Base-by-base conservation (phyloP, 768 basidiomycete genomes). In the Tricholoma flavovirens region DNA sequence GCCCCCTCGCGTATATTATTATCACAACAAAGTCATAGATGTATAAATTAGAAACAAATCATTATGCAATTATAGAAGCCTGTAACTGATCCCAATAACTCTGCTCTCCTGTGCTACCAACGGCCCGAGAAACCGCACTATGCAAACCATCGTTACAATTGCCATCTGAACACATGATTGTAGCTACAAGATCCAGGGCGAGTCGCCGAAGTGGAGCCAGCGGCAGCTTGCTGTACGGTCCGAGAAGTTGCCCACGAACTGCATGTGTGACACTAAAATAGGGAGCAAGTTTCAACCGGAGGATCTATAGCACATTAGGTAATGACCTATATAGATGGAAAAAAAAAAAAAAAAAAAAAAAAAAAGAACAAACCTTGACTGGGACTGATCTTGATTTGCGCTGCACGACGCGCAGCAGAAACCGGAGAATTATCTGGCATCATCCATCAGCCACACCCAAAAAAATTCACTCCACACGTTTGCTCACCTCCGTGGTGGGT, bases 221-320 rank as follows among this genome's bases (percentile, higher is more conserved):
- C 12, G 82, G 78, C n/a, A 97, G 72, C 66, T 82, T 88, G 52
- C 73, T 69, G 71, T 85, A 98, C 21, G 95, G 95, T 0, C 95
- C 96, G 14, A 74, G 71, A 30, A 94, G 65, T 54, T 76, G 73
- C 8, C 93, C 94, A 49, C 85, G 87, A 26, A 73, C 73, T n/a
- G 90, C 77, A 67, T 97, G 93, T 9, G 71, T 73, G 45, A 95
- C 77, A 64, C 75, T 77, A 72, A 97, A 98, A 72, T 84, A 97
- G 17, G 93, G 93, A 9, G 79, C 71, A 6, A 96, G 74, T 21
- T 87, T 83, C 15, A 82, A 76, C 56, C 77, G 75, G 49, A 93
- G 69, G 45, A 74, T 68, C 85, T 86, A 30, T 45, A 33, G 58
- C 56, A 60, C 12, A 53, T 51, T 26, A 51, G 64, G 57, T 58